phyloP scores from a whole-genome alignment of 2,329 filamentous ascomycete genomes.

The Alternaria dauci region DNA sequence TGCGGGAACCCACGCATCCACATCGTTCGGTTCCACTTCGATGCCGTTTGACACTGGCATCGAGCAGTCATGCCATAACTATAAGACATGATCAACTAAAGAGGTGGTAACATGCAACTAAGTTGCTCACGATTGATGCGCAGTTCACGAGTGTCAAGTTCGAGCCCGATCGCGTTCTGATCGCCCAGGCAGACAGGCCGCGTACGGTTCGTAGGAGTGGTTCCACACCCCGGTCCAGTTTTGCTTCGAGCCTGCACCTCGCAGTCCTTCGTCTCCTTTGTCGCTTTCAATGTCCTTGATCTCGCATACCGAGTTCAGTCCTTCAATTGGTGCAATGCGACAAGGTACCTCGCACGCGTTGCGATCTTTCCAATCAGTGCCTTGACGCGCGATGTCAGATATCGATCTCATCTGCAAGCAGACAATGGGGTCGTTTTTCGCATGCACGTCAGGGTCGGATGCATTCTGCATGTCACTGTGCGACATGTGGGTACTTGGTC shows the following conservation, averaged over 20 bases:
- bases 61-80: too few relatives aligned
- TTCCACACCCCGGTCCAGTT: too few relatives aligned
- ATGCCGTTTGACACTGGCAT: too few relatives aligned
- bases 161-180: accelerated
- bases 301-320: too few relatives aligned
- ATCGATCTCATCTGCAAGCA: too few relatives aligned
- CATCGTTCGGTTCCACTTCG: accelerated
- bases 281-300: too few relatives aligned
- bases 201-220: accelerated
- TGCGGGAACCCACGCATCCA: too few relatives aligned
- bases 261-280: too few relatives aligned
- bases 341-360: background rate
- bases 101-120: accelerated
- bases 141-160: accelerated
- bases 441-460: background rate
- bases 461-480: background rate
- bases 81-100: too few relatives aligned
- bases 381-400: background rate
- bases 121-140: too few relatives aligned
- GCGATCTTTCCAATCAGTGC: background rate
- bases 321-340: background rate
- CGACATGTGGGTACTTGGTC: background rate
- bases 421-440: background rate
- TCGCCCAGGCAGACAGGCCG: too few relatives aligned
- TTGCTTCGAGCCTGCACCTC: too few relatives aligned